Conservation (phyloP, 441 rosid species). For the Bocquillonia castaneifolia region DNA sequence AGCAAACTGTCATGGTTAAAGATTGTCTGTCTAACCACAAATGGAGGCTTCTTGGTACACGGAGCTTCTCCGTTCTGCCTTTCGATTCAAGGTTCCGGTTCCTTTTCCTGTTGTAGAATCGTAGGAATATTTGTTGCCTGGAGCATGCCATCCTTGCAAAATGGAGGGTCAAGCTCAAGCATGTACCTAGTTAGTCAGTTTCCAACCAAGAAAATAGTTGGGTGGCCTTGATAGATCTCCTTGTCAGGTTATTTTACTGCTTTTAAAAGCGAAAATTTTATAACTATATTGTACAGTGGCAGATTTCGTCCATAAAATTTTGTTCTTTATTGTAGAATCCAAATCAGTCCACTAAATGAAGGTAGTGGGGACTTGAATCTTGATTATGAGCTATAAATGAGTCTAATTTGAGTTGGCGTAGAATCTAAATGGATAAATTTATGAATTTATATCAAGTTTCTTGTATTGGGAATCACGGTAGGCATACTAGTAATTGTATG, state of each 20-base stretch:
- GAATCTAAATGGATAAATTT: background rate
- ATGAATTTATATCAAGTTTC: too few relatives aligned
- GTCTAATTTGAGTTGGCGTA: background rate
- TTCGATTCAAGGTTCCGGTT: constrained; percentile 60
- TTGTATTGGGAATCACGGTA: too few relatives aligned
- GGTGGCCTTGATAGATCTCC: background rate
- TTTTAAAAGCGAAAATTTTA: background rate
- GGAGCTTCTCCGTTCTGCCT: constrained; percentile 48
- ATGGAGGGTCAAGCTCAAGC: background rate
- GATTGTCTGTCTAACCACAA: constrained; percentile 40
- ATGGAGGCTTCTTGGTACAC: constrained; percentile 43
- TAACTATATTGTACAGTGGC: constrained; percentile 7
- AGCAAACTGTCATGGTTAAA: constrained; percentile 47
- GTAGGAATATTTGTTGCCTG: background rate
- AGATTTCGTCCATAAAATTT: background rate
- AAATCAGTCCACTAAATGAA: background rate
- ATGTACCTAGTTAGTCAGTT: too few relatives aligned
- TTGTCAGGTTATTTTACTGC: background rate
- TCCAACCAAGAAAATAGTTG: background rate
- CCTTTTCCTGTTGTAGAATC: constrained; percentile 39
- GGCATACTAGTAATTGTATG: too few relatives aligned
- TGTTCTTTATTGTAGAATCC: background rate
- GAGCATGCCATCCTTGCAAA: background rate
- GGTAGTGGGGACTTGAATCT: too few relatives aligned
- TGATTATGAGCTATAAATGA: too few relatives aligned